Base-by-base conservation (phyloP, 176 grass and related monocot species). In the Oryza punctata region DNA sequence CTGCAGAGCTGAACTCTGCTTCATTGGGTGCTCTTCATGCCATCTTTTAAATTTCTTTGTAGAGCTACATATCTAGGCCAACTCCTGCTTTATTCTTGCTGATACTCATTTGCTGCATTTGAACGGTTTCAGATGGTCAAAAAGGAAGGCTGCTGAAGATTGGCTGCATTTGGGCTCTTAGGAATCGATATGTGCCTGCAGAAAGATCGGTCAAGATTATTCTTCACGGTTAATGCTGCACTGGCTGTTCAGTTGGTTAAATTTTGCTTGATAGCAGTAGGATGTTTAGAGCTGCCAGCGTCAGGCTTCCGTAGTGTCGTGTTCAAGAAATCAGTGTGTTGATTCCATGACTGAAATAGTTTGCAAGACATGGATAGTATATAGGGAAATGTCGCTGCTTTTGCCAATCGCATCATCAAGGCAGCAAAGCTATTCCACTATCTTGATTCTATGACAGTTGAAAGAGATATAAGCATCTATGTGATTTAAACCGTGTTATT, bases 81-180 rank as follows among this genome's bases (percentile, higher is more conserved):
- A 44, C 70, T 69, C 41, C 75, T 52, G 63, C 80, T 79, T 87
- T 90, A 87, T 87, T 83, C 75, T 52, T 21, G 23, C 1, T 26
- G 29, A 41, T 52, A 29, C 40, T 61, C 49, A 25, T 69, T 41
- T 69, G 28, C 47, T 13, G 82, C 65, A 61, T 47, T 63, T 89
- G 54, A 63, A 76, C 29, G 63, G 65, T 78, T 83, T 86, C n/a
- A 12, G 63, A 69, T 78, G 88, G 80, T 87, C 80, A 79, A 87
- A 83, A 79, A 29, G 37, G 47, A 40, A 59, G 30, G 72, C 35
- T 63, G 65, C 27, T 81, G 52, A 12, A 77, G 37, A 75, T 75
- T 63, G 32, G 40, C 10, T 65, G 49, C 43, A 74, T 79, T 87
- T 79, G 63, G 61, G 74, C 38, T 74, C 64, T 73, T 29, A 70